phyloP scores from a whole-genome alignment of 106 monocot genomes.

The Acorus gramineus region DNA sequence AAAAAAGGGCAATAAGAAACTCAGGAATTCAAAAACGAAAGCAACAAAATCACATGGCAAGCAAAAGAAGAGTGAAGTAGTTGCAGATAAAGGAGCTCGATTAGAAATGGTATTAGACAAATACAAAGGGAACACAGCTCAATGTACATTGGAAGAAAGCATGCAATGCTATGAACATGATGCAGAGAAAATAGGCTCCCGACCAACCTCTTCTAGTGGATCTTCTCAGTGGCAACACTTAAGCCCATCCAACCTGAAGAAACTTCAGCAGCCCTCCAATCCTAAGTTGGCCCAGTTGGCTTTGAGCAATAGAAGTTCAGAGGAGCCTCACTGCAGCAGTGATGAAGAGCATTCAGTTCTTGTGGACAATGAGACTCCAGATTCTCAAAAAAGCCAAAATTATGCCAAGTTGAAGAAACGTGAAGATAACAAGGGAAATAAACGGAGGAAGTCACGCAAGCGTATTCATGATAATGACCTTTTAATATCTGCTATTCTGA shows the following conservation, averaged over 20 bases:
- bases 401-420: slow-evolving; percentile 14
- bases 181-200: slow-evolving; percentile 1
- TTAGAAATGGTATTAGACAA: slow-evolving; percentile 1
- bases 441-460: slow-evolving; percentile 30
- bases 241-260: slow-evolving; percentile 3
- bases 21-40: slow-evolving; percentile 19
- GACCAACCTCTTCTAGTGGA: slow-evolving; percentile 1
- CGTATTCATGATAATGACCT: slow-evolving; percentile 78
- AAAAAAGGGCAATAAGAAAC: slow-evolving; percentile 12
- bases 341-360: slow-evolving; percentile 1
- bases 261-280: neutral
- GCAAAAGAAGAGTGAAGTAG: slow-evolving; percentile 5
- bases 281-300: too few relatives aligned
- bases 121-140: slow-evolving; percentile 3
- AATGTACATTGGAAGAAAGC: neutral
- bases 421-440: slow-evolving; percentile 21
- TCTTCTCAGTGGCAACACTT: slow-evolving; percentile 5
- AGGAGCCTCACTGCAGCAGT: too few relatives aligned
- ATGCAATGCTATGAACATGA: neutral
- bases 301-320: too few relatives aligned
- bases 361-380: slow-evolving; percentile 5
- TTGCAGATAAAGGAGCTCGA: slow-evolving; percentile 8
- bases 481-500: slow-evolving; percentile 61
- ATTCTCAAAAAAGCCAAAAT: slow-evolving; percentile 10
- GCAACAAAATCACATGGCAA: slow-evolving; percentile 4